Evolutionary conservation across 192 early-diverging fungal genomes (phyloP).

Genomic region (Linnemannia exigua): DNA sequence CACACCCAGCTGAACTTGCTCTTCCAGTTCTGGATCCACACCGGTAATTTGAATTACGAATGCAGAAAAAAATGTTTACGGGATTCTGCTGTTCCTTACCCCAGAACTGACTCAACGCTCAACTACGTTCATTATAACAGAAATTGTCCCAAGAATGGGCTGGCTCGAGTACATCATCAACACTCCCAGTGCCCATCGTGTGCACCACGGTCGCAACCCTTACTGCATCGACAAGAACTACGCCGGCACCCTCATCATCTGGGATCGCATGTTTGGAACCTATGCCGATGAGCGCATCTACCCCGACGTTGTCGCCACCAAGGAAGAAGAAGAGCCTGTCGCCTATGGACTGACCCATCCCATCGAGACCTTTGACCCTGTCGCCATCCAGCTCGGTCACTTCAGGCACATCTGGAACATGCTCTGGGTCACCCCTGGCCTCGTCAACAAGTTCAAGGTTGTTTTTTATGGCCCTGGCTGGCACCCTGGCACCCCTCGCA

Average conservation of each 20-base stretch:
- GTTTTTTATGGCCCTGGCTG: constrained; percentile 71
- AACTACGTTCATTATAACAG: constrained; percentile 49
- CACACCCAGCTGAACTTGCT: constrained; percentile 69
- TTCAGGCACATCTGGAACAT: constrained; percentile 63
- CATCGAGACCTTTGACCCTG: constrained; percentile 72
- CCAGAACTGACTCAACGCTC: neutral
- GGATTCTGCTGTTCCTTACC: too few species aligned
- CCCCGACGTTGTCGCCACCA: constrained; percentile 42
- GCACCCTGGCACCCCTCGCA: constrained; percentile 63
- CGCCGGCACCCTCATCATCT: constrained; percentile 72
- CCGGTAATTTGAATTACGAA: constrained; percentile 7
- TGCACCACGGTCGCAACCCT: constrained; percentile 74
- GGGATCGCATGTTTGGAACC: constrained; percentile 74
- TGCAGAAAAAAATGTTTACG: too few species aligned
- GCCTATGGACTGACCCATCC: constrained; percentile 70
- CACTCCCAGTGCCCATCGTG: constrained; percentile 72
- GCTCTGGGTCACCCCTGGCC: constrained; percentile 55
- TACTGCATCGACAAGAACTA: constrained; percentile 79
- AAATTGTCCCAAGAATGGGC: constrained; percentile 66
- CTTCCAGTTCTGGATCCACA: constrained; percentile 65
- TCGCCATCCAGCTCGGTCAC: constrained; percentile 68
- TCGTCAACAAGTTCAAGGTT: constrained; percentile 61
- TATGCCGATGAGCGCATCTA: constrained; percentile 62
- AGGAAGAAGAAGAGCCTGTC: constrained; percentile 64
- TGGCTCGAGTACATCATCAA: constrained; percentile 73